Base-by-base conservation (phyloP, 192 early-diverging fungal genomes). In the Radiomyces spectabilis region DNA sequence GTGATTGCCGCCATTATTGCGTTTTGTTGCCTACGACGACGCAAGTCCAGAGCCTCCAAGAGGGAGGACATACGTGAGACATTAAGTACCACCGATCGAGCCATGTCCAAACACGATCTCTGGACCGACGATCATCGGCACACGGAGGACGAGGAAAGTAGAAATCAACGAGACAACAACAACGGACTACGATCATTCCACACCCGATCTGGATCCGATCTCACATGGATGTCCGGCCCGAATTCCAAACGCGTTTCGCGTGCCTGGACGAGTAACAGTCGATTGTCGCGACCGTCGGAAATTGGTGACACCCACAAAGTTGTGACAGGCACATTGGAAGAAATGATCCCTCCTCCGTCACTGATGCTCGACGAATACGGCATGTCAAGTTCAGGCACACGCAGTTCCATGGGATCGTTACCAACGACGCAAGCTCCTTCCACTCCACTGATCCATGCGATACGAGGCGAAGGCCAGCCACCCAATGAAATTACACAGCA, bases 401-500 rank as follows among this genome's bases (percentile, higher is more conserved):
- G 7, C 24, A 13, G 13, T 18, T 38, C 33, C 19, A 32, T 19
- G 24, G 24, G 21, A 19, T 45, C 37, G 27, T n/a, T 29, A 40
- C 27, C 12, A 50, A 32, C 39, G 21, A 50, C 19, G 25, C 24
- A 48, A 31, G 3, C 5, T 4, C 27, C 33, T 34, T n/a, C n/a
- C n/a, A n/a, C n/a, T n/a, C n/a, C n/a, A n/a, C n/a, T 39, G 49
- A 27, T 48, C 31, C 22, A 59, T 19, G 19, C 53, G 46, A 34
- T 35, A 19, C 10, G 12, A 4, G 50, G 52, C 13, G 43, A 32
- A 25, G 62, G 64, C 9, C 64, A 66, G 24, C 41, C 50, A 21
- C 64, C 57, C 5, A 66, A 66, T 42, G 64, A 66, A 33, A 40
- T 54, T 7, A 29, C 40, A 13, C 41, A 44, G 37, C 64, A 66